Conservation (phyloP, 75 land plant genomes). For the Sequoiadendron giganteum region DNA sequence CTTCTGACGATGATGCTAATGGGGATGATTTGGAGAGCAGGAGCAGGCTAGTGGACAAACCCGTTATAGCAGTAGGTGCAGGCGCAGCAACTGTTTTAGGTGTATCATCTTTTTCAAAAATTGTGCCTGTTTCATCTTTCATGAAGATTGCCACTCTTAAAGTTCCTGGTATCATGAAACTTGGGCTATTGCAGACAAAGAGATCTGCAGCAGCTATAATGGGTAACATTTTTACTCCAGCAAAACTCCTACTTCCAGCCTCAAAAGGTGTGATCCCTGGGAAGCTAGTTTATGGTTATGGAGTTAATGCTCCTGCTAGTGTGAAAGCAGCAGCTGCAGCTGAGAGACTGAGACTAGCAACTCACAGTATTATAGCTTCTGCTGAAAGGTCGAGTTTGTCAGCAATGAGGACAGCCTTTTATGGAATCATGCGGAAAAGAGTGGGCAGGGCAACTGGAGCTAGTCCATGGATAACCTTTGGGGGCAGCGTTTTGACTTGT, state of each 20-base stretch:
- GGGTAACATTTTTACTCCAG: slow-evolving; percentile 50
- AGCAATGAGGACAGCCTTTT: slow-evolving; percentile 89
- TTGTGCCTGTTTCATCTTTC: slow-evolving; percentile 55
- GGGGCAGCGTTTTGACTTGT: slow-evolving; percentile 75
- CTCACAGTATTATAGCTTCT: slow-evolving; percentile 73
- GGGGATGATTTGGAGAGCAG: not conserved
- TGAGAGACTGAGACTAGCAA: slow-evolving; percentile 58
- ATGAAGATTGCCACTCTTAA: slow-evolving; percentile 55
- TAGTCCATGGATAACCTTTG: slow-evolving; percentile 71
- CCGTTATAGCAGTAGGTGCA: slow-evolving; percentile 83
- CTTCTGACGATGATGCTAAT: slow-evolving; percentile 25
- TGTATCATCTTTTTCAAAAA: slow-evolving; percentile 64
- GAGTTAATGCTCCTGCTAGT: slow-evolving; percentile 29
- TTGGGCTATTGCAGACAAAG: slow-evolving; percentile 55
- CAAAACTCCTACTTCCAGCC: slow-evolving; percentile 44
- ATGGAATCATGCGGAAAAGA: slow-evolving; percentile 80
- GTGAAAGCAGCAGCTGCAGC: slow-evolving; percentile 63
- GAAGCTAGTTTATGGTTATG: slow-evolving; percentile 27
- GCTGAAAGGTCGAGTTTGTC: slow-evolving; percentile 72
- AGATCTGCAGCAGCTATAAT: slow-evolving; percentile 44
- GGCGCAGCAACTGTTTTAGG: slow-evolving; percentile 87
- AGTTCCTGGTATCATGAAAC: slow-evolving; percentile 53
- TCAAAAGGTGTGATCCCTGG: slow-evolving; percentile 26
- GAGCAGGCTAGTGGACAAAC: slow-evolving; percentile 38
- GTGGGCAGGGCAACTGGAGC: slow-evolving; percentile 36